phyloP scores from a whole-genome alignment of 2,329 filamentous ascomycete genomes.

The Monosporascus sp. region DNA sequence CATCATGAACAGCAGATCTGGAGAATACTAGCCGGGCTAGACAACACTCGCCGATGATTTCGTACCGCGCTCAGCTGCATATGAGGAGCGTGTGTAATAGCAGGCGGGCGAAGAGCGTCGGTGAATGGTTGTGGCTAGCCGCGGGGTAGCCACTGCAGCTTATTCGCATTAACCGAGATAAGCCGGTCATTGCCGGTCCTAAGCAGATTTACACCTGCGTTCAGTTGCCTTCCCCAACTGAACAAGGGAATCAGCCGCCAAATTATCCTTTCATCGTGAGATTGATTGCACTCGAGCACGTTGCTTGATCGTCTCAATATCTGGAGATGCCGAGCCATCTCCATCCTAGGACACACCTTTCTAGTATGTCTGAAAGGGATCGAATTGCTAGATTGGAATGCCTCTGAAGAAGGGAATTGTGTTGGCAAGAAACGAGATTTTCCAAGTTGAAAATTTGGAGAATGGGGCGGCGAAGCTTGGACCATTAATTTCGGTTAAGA shows the following conservation, averaged over 20 bases:
- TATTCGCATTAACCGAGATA: constrained; percentile 2
- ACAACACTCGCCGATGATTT: background rate
- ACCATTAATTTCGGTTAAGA: background rate
- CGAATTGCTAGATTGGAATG: background rate
- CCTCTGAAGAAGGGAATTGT: background rate
- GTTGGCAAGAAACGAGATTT: too few species aligned
- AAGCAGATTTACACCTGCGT: constrained; percentile 1
- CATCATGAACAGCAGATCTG: constrained; percentile 32
- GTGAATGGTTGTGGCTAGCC: background rate
- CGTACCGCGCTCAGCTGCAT: background rate
- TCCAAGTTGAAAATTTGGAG: background rate
- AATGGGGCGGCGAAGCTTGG: background rate
- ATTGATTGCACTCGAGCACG: background rate
- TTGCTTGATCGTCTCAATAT: background rate
- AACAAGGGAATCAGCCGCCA: background rate
- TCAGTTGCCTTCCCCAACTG: background rate
- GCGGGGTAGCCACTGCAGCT: background rate
- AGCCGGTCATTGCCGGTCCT: constrained; percentile 12
- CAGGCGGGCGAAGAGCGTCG: background rate
- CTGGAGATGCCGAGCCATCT: background rate
- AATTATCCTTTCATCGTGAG: background rate
- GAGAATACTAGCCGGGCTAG: constrained; percentile 16
- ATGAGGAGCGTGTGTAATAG: background rate
- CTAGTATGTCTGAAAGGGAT: background rate
- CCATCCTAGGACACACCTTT: background rate